Evolutionary conservation across 164 flowering plant species (phyloP), one percentile per base, ranked within the genome.

Genomic region (Magnolia changhungtana): DNA sequence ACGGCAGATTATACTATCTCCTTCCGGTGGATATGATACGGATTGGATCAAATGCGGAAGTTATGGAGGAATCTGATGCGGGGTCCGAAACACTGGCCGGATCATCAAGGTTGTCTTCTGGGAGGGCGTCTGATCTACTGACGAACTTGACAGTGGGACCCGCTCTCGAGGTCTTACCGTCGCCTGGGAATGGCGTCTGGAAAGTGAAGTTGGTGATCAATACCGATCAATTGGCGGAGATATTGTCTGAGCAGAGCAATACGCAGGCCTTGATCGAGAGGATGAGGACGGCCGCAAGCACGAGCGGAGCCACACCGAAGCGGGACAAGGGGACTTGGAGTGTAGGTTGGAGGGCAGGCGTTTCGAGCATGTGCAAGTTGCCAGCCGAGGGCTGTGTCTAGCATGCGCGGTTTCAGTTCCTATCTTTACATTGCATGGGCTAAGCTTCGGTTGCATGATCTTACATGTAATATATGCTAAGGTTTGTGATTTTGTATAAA

Each of bases 181-280:
- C 87, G 59, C 78, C 73, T 4, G 82, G 85, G 72, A 80, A 86
- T 3, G 90, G 91, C 7, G 82, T 90, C 50, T 92, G 97, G 97
- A 90, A 75, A 75, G 93, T 91, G 83, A 92, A 84, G 73, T 18
- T 90, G 83, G 86, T 83, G 84, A 90, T 92, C 50, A 79, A 81
- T 65, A 82, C 86, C 0, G 83, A 85, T 61, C 85, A 89, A 61
- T 37, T 92, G 82, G 89, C 86, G 78, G 89, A 88, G 64, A 88
- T 90, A 19, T 74, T 90, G 71, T 78, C 95, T 16, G 89, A 90
- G 74, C 81, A 92, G 73, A 91, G 75, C 50, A 88, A 82, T 16
- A 87, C 90, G 0, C 90, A 90, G 78, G 91, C 92, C 0, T 73
- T 92, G 85, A 89, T 92, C 63, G 91, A 90, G 86, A 81, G 78